Base-by-base conservation (phyloP, 768 basidiomycete genomes). In the Suillus subalutaceus region DNA sequence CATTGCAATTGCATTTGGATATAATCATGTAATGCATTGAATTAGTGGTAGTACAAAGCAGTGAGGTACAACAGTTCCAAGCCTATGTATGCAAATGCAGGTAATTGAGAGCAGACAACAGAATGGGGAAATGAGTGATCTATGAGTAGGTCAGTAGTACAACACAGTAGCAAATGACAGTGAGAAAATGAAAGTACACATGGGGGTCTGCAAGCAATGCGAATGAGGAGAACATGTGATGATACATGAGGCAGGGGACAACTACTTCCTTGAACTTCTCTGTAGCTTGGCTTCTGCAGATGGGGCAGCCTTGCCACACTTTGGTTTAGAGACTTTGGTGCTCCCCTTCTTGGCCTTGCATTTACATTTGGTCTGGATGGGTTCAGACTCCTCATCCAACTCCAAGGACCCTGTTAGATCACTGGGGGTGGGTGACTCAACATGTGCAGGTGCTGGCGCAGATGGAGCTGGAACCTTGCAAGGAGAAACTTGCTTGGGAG, bases 111-210 rank as follows among this genome's bases (percentile, higher is more conserved):
- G 46, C 46, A 48, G 46, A 48, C 46, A 48, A 48, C 46, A 48
- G 46, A n/a, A 10, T 48, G 46, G 3, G 46, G 6, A 48, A 48
- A 48, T 6, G 46, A 48, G 46, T 48, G 46, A 48, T n/a, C 46
- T 48, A 48, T 48, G 46, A 48, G 46, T 48, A 48, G 46, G 46
- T 46, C n/a, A 46, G 46, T n/a, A 46, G 46, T 46, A 46, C 46
- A 46, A 6, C 20, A n/a, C 46, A 46, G 46, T 46, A 46, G 46
- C 8, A 46, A 46, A 46, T n/a, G 20, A 46, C 46, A 46, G 9
- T 5, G 40, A 41, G 3, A 41, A 41, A 41, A 41, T 41, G 40
- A 41, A 41, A 41, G 40, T 41, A 41, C 40, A 41, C 40, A 41
- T 41, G 40, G 15, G 13, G 40, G 13, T 41, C 40, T 41, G 40